Conservation (phyloP, 2,329 filamentous ascomycete genomes). For the Bipolaris sorokiniana region DNA sequence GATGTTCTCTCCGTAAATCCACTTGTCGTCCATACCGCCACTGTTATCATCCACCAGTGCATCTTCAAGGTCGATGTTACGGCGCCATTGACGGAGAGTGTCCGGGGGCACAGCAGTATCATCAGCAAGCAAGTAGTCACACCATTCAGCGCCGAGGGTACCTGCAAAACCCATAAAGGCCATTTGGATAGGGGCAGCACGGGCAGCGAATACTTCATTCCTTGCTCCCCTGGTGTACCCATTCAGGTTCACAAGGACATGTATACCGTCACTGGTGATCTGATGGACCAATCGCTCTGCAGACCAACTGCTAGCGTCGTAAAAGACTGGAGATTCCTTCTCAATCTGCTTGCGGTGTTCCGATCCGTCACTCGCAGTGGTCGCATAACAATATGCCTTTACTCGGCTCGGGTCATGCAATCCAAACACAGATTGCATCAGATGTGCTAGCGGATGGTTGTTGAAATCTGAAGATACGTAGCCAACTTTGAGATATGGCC, state of each 20-base stretch:
- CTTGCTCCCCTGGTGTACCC: conserved; percentile 96
- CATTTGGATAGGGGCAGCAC: conserved; percentile 96
- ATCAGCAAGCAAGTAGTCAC: conserved; percentile 94
- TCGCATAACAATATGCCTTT: conserved; percentile 93
- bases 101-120: conserved; percentile 80
- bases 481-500: conserved; percentile 84
- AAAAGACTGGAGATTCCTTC: conserved; percentile 86
- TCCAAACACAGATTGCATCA: conserved; percentile 99
- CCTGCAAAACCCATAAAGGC: conserved; percentile 99
- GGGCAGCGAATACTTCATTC: conserved; percentile 95
- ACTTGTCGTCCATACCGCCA: conserved; percentile 73
- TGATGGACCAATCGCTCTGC: conserved; percentile 83
- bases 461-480: conserved; percentile 99
- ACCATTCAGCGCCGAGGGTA: conserved; percentile 96
- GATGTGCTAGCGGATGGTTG: conserved; percentile 92
- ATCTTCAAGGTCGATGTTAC: conserved; percentile 77
- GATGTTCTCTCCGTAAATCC: conserved; percentile 97
- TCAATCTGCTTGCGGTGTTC: conserved; percentile 92
- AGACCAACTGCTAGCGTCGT: conserved; percentile 85
- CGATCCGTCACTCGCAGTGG: conserved; percentile 87
- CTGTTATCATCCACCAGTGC: conserved; percentile 67
- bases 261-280: conserved; percentile 85
- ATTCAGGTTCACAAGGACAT: conserved; percentile 96
- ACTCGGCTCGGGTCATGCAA: conserved; percentile 77
- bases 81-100: conserved; percentile 79